Evolutionary conservation across 139 green algal species (phyloP), one percentile per base, ranked within the genome.

Genomic region (Asterochloris erici): DNA sequence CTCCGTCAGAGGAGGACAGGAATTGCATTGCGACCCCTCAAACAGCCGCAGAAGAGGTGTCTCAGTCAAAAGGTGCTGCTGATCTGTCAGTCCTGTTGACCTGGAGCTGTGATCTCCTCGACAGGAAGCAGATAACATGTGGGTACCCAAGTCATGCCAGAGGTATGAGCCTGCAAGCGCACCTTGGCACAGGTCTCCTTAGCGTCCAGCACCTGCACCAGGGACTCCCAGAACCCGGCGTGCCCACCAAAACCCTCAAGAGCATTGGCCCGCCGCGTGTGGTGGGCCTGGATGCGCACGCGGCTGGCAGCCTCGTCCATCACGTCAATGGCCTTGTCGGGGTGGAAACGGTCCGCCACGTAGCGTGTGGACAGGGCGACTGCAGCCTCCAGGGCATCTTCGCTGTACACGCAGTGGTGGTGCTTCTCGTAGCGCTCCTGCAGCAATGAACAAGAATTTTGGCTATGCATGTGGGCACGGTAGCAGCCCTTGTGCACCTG

Each of bases 341-440:
- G 91, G 86, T 93, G 85, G 90, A 94, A 94, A 24, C 95, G 91
- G 85, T 97, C 94, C 64, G 89, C 95, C 90, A 99, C 99, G 93
- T 99, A 99, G 89, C 98, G 96, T 79, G 87, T 89, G 76, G 93
- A 95, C 79, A 93, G 95, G 90, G 98, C 96, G 77, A 97, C 96
- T 16, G 97, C 97, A 26, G 93, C 92, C 82, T 92, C 89, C 15
- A 99, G 91, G 1, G 97, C 89, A 87, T 99, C 97, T 86, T 99
- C 97, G 14, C 94, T 98, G 94, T 99, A 99, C 13, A 90, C 88
- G 86, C 99, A 93, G 93, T 99, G 99, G 94, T 99, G 97, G 89
- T 99, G 97, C 24, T 91, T 86, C 93, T 99, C 97, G 82, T 99
- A 99, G 0, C 96, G 90, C 93, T 99, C 96, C 63, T 81, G 83